Conservation (phyloP, 2,329 filamentous ascomycete genomes). For the Botrytis porri region DNA sequence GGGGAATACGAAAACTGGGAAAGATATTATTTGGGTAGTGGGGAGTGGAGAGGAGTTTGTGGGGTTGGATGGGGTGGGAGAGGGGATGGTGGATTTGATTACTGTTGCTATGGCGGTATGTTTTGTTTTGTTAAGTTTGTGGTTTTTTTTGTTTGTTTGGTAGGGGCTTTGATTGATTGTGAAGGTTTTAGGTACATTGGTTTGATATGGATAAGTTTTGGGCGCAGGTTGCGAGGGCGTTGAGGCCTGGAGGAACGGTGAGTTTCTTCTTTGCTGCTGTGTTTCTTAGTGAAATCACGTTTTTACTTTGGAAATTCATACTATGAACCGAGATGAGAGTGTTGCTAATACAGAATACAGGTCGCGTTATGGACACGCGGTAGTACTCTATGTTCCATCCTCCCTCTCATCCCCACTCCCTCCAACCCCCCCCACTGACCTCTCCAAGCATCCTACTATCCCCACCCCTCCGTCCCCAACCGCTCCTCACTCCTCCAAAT, state of each 20-base stretch:
- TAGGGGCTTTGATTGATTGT: slow-evolving; percentile 29
- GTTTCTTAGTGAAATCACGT: background rate
- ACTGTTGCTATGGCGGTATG: slow-evolving; percentile 32
- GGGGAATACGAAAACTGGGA: slow-evolving; percentile 27
- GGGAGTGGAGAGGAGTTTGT: slow-evolving; percentile 33
- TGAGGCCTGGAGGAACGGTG: slow-evolving; percentile 49
- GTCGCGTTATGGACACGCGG: slow-evolving; percentile 6
- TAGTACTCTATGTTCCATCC: background rate
- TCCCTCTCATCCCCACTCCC: fast-evolving
- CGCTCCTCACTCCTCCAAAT: slow-evolving; percentile 39
- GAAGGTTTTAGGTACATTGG: slow-evolving; percentile 45
- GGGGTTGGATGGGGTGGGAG: slow-evolving; percentile 22
- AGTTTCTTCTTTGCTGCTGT: background rate
- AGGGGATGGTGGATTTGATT: slow-evolving; percentile 34
- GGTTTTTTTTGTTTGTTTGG: slow-evolving; percentile 25
- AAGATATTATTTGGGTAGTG: slow-evolving; percentile 30
- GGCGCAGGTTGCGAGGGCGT: slow-evolving; percentile 42
- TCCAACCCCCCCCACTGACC: background rate
- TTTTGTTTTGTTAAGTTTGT: too few species aligned
- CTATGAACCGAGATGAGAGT: background rate
- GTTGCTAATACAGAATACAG: background rate
- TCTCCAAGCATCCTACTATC: background rate
- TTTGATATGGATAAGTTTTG: slow-evolving; percentile 50
- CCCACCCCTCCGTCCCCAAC: slow-evolving; percentile 41
- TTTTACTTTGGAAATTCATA: too few species aligned